Evolutionary conservation across 768 basidiomycete species (phyloP), one percentile per base, ranked within the genome.

Genomic region (Leucosporidium creatinivorum): DNA sequence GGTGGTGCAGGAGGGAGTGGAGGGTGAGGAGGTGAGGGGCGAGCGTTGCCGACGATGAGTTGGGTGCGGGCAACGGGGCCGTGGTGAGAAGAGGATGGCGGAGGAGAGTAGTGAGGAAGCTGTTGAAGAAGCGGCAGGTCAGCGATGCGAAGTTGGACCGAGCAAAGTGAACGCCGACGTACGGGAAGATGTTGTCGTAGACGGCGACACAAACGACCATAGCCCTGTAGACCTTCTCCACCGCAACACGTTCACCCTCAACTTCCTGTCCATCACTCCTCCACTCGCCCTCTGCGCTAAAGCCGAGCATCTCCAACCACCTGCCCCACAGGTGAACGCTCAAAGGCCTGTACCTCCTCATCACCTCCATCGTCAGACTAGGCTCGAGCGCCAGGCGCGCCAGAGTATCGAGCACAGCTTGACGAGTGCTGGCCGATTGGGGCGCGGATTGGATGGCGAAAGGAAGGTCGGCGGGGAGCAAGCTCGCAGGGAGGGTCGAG

Each of bases 311-410:
- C n/a, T 86, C 80, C 51, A 93, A 76, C 91, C 91, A 96, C 74
- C 89, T 79, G 5, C 88, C 88, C 74, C 86, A 87, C 30, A 98
- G 79, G 77, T 94, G 89, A 31, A 88, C 73, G 49, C 91, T 77
- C 61, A 97, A 78, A 5, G 93, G 93, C 68, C 88, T 80, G 79
- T 89, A 97, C 17, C 83, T 69, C 9, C 79, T 80, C 25, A 88
- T 84, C 67, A 97, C 81, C 18, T 80, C 74, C 36, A 83, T 74
- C 0, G 91, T 91, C 52, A 87, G 81, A 17, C 84, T 81, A 13
- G 89, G 86, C 23, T 81, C 75, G 0, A 84, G 79, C 19, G 92
- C 81, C 12, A 89, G 78, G 36, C 79, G 76, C 8, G 91, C 88
- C 48, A 93, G 79, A 0, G 79, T 80, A 39, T 78, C 75, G 8